A percentile compares a stretch with the other conserved stretches of the same genome.
phyloP scores from a whole-genome alignment of 2,329 filamentous ascomycete genomes.

The Colletotrichum sidae region DNA sequence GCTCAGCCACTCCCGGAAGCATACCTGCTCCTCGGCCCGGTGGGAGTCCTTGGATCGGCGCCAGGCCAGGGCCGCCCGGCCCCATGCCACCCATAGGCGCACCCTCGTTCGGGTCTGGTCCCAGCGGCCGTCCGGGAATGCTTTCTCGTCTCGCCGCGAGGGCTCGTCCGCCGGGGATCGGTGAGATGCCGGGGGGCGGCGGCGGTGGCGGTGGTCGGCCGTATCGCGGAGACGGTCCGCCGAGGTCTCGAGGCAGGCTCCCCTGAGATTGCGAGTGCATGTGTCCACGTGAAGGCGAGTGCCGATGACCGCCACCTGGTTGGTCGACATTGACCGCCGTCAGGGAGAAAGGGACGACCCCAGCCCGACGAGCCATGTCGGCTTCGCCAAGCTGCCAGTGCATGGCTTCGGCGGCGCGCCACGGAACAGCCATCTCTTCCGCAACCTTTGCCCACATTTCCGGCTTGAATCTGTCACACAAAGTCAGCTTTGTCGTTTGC shows the following conservation, averaged over 20 bases:
- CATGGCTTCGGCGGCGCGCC: slow-evolving; percentile 96
- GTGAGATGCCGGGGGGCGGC: slow-evolving; percentile 39
- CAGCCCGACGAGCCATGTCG: slow-evolving; percentile 93
- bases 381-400: slow-evolving; percentile 95
- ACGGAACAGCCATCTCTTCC: slow-evolving; percentile 94
- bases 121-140: slow-evolving; percentile 46
- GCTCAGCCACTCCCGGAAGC: slow-evolving; percentile 71
- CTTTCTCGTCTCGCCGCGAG: slow-evolving; percentile 57
- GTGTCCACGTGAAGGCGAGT: slow-evolving; percentile 41
- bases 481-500: slow-evolving; percentile 20
- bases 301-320: slow-evolving; percentile 27
- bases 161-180: slow-evolving; percentile 49
- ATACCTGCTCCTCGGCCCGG: slow-evolving; percentile 55
- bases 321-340: slow-evolving; percentile 65
- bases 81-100: slow-evolving; percentile 45
- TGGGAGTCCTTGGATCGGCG: slow-evolving; percentile 63
- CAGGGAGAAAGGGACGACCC: slow-evolving; percentile 83
- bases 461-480: slow-evolving; percentile 81
- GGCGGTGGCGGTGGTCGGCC: slow-evolving; percentile 45
- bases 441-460: slow-evolving; percentile 98
- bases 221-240: slow-evolving; percentile 58
- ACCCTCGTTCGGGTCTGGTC: slow-evolving; percentile 47
- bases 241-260: slow-evolving; percentile 56
- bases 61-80: slow-evolving; percentile 56
- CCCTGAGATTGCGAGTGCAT: slow-evolving; percentile 61